Base-by-base conservation (phyloP, 2,329 filamentous ascomycete species). In the Esteya vermicola region DNA sequence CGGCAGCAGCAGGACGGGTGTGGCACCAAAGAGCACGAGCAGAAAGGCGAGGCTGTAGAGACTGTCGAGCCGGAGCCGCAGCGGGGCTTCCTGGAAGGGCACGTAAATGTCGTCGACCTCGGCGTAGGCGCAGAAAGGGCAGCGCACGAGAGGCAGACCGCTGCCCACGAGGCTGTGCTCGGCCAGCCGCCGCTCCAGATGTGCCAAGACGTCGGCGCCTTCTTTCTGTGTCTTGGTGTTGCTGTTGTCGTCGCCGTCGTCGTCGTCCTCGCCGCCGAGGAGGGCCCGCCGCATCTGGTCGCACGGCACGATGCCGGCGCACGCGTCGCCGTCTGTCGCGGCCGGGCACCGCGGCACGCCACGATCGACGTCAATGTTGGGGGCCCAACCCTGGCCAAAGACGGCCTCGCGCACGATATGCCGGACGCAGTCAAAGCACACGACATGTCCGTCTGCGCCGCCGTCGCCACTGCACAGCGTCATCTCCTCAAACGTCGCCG, bases 381-480 rank as follows among this genome's bases (percentile, higher is more conserved):
- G 78, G 37, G 76, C 73, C 85, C 89, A 95, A 39, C 85, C 85
- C 57, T 96, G 91, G 0, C 91, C 91, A 54, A 93, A 96, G 0
- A 96, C 64, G 2, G 88, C 86, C 55, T 96, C 89, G 37, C 80
- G 81, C 43, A 89, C 71, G 10, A 86, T 80, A 47, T 81, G 76
- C 47, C 80, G 79, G 38, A 96, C 78, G 57, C 91, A 96, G 34
- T 74, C 73, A 58, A 88, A 79, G 60, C 84, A 91, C 40, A 89
- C 68, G 53, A 83, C 72, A 59, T 91, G 84, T 20, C 25, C 20
- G 5, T 20, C 32, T 20, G 72, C 67, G 25, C 65, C 20, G 5
- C n/a, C 32, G 25, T 72, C 67, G 25, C 65, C 58, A 52, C 72
- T 72, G 61, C 84, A 91, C n/a, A 73, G 70, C 0, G 81, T 75